Conservation (phyloP, 805 yeast species). For the Ogataea trehalophila region DNA sequence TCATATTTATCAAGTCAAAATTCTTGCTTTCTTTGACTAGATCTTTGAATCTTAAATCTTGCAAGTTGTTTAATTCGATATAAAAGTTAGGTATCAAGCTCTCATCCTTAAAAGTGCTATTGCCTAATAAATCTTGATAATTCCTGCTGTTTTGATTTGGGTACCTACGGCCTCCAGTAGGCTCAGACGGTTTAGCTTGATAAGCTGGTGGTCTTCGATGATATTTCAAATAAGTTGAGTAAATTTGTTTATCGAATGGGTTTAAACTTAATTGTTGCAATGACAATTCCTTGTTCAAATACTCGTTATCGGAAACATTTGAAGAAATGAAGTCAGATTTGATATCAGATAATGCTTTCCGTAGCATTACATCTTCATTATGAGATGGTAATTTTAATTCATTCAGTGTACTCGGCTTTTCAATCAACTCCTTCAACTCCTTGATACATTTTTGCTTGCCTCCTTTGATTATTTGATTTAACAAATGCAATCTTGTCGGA, state of each 20-base stretch:
- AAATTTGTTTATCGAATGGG: conserved; percentile 1
- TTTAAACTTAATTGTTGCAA: conserved; percentile 1
- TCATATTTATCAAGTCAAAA: conserved; percentile 12
- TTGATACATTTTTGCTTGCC: not conserved
- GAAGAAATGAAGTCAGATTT: not conserved
- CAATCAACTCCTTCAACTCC: not conserved
- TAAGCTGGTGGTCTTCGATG: not conserved
- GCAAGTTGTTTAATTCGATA: conserved; percentile 1
- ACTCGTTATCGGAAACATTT: not conserved
- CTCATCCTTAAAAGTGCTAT: not conserved
- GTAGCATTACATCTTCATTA: conserved; percentile 6
- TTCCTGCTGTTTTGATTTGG: not conserved
- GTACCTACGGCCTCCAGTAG: too few species aligned
- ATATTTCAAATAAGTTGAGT: conserved; percentile 1
- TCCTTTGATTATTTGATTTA: conserved; percentile 1
- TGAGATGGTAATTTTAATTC: conserved; percentile 3
- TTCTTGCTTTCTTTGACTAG: conserved; percentile 1
- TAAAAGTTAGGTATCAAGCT: conserved; percentile 1
- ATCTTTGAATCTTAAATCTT: conserved; percentile 8
- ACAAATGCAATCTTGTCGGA: conserved; percentile 8
- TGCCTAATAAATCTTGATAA: not conserved
- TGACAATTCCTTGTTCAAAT: conserved; percentile 1
- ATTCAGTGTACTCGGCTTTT: not conserved
- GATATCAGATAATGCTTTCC: conserved; percentile 4
- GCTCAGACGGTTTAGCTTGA: not conserved